These are phyloP conservation scores for Aspergillus caelatus DNA, from an alignment of 2,329 filamentous ascomycete genomes.

Conservation along the genomic window DNA sequence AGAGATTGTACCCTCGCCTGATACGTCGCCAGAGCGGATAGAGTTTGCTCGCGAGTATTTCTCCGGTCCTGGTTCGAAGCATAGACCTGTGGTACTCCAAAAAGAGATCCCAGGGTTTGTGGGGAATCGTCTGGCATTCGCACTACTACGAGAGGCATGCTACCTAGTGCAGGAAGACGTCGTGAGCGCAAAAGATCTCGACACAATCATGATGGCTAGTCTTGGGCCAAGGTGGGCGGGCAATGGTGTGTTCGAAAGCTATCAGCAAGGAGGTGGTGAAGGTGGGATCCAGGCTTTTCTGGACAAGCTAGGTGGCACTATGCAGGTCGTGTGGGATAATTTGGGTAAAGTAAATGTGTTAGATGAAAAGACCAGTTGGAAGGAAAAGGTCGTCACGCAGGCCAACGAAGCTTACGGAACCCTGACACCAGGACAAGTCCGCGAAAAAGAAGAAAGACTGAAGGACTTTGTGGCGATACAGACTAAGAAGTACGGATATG, in stretches of 20 bases:
- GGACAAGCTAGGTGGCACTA: constrained; percentile 59
- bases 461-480: constrained; percentile 29
- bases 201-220: constrained; percentile 54
- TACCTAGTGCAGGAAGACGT: constrained; percentile 58
- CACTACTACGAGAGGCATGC: constrained; percentile 58
- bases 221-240: constrained; percentile 60
- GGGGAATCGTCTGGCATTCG: constrained; percentile 61
- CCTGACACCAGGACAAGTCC: constrained; percentile 20
- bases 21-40: constrained; percentile 38
- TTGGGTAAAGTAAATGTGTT: constrained; percentile 40
- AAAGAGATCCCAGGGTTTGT: constrained; percentile 61
- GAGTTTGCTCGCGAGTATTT: constrained; percentile 46
- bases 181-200: constrained; percentile 55
- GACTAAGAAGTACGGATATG: constrained; percentile 17
- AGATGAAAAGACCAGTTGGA: constrained; percentile 48
- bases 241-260: constrained; percentile 61
- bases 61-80: constrained; percentile 19
- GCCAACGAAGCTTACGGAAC: constrained; percentile 52
- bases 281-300: constrained; percentile 57
- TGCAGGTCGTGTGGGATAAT: constrained; percentile 58
- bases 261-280: constrained; percentile 60
- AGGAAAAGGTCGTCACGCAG: constrained; percentile 49
- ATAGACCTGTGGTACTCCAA: constrained; percentile 52
- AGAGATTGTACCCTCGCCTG: constrained; percentile 57
- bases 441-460: constrained; percentile 31